Percentiles rank a stretch among this genome's conserved stretches.
phyloP scores from a whole-genome alignment of 768 basidiomycete genomes.

The Polyporus arcularius region DNA sequence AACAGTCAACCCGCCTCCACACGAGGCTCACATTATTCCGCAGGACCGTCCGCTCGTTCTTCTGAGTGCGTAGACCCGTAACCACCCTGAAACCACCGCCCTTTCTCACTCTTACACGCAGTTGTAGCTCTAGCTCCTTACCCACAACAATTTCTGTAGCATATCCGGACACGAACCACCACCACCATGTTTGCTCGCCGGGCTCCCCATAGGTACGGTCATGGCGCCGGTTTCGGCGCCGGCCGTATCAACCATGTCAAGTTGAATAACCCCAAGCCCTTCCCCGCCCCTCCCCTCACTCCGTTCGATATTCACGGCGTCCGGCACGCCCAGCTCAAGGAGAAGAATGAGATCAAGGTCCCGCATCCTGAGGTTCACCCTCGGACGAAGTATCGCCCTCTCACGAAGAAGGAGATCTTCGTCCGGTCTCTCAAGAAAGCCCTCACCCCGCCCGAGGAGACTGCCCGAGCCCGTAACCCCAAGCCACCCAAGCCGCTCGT shows the following conservation, averaged over 20 bases:
- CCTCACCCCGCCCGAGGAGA: not conserved
- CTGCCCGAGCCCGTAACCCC: too few relatives aligned
- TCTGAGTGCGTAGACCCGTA: not conserved
- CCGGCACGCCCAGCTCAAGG: constrained; percentile 1
- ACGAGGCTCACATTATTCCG: not conserved
- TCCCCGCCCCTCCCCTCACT: not conserved
- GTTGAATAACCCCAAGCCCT: constrained; percentile 12
- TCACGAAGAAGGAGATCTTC: not conserved
- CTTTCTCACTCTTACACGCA: not conserved
- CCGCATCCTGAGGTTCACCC: not conserved
- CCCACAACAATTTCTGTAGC: not conserved
- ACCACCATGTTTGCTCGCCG: not conserved
- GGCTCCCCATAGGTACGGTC: not conserved
- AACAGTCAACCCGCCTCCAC: not conserved
- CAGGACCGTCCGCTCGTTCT: not conserved
- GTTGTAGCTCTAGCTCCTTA: not conserved
- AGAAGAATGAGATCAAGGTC: constrained; percentile 1
- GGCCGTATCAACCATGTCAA: not conserved
- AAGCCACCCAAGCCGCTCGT: too few relatives aligned
- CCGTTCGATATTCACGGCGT: constrained; percentile 2
- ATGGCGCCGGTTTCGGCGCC: not conserved
- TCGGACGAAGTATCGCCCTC: not conserved
- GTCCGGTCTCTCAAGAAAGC: not conserved
- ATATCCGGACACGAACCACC: not conserved
- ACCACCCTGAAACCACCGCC: not conserved